These are phyloP conservation scores for Phyllosticta paracitricarpa DNA, from an alignment of 2,329 filamentous ascomycete species.

Conservation along the genomic window DNA sequence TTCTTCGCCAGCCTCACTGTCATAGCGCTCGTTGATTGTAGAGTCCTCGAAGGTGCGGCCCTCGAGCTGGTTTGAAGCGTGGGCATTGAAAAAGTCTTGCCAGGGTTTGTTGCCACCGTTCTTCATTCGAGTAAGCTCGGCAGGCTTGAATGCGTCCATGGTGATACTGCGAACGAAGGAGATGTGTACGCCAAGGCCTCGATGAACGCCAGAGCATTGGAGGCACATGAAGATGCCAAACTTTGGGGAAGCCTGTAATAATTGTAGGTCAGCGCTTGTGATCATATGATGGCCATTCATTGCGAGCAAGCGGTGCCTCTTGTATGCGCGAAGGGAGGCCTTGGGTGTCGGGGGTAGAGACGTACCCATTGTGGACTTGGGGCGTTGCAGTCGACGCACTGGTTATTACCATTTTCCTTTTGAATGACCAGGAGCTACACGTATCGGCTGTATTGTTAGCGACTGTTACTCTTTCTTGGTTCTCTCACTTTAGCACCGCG, in stretches of 20 bases:
- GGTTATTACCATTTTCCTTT: constrained; percentile 78
- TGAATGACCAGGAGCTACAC: constrained; percentile 77
- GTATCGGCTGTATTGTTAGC: neutral
- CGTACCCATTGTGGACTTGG: constrained; percentile 95
- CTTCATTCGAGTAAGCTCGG: constrained; percentile 89
- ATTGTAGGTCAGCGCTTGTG: neutral
- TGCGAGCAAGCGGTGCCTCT: neutral
- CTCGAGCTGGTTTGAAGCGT: constrained; percentile 36
- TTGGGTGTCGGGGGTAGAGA: constrained; percentile 10
- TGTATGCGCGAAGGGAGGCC: constrained; percentile 3
- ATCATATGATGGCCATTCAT: neutral
- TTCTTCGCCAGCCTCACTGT: constrained; percentile 83
- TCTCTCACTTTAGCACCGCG: neutral
- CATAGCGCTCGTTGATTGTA: constrained; percentile 83
- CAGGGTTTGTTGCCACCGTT: constrained; percentile 82
- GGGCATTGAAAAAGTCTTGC: constrained; percentile 71
- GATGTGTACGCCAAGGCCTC: constrained; percentile 92
- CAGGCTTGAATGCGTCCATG: constrained; percentile 95
- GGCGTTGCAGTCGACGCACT: constrained; percentile 90
- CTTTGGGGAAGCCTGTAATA: constrained; percentile 67
- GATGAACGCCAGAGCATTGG: constrained; percentile 87
- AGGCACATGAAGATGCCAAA: constrained; percentile 99
- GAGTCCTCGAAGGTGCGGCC: constrained; percentile 64
- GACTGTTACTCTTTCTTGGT: neutral
- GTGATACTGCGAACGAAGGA: constrained; percentile 96